Conservation (phyloP, 768 basidiomycete genomes). For the Mycena latifolia region DNA sequence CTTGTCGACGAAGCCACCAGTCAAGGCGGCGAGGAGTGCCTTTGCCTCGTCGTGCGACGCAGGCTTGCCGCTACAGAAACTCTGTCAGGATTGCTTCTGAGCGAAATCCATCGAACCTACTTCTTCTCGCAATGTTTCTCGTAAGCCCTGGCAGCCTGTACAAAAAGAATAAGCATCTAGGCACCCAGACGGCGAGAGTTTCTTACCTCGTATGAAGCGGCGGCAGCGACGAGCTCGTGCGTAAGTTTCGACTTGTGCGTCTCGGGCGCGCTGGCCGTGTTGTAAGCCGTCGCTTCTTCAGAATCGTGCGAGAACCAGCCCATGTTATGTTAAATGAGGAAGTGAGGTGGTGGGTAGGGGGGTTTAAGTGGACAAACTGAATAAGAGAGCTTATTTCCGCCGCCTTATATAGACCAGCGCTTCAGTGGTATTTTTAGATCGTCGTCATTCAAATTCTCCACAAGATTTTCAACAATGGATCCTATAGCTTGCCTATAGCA, state of each 20-base stretch:
- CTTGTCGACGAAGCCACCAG: constrained; percentile 21
- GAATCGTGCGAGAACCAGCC: constrained; percentile 22
- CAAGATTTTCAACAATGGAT: too few species aligned
- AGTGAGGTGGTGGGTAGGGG: constrained; percentile 7
- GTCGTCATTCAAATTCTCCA: too few species aligned
- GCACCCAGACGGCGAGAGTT: too few species aligned
- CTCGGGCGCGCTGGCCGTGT: neutral
- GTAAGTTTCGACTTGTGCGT: constrained; percentile 20
- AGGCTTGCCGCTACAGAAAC: constrained; percentile 13
- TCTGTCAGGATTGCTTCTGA: neutral
- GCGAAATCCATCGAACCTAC: neutral
- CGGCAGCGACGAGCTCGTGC: constrained; percentile 29
- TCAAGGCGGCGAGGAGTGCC: constrained; percentile 11
- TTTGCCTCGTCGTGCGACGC: constrained; percentile 25
- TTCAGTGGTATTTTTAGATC: too few species aligned
- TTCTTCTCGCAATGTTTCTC: constrained; percentile 21
- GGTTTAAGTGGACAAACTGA: neutral
- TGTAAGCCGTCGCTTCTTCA: neutral
- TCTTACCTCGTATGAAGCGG: constrained; percentile 27
- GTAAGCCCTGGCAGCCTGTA: constrained; percentile 25
- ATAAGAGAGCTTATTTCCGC: neutral
- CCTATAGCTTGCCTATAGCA: too few species aligned
- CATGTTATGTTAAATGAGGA: neutral
- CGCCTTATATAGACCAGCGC: too few species aligned
- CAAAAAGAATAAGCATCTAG: neutral